Conservation (phyloP, 2,329 filamentous ascomycete genomes). For the Trichoderma atrobrunneum region DNA sequence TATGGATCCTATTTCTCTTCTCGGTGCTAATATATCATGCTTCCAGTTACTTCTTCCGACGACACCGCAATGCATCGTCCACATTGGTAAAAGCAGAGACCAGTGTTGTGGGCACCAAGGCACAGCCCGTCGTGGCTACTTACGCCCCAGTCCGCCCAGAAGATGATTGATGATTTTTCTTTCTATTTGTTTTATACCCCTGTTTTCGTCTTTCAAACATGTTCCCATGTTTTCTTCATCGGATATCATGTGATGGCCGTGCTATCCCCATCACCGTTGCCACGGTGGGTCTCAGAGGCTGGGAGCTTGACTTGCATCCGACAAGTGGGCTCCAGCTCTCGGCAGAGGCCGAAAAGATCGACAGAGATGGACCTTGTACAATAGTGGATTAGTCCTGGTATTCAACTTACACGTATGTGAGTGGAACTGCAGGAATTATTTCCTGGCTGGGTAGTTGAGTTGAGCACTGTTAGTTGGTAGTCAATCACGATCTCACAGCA, state of each 20-base stretch:
- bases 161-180: not conserved
- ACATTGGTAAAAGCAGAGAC: not conserved
- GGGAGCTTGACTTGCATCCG: not conserved
- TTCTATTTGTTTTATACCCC: not conserved
- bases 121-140: not conserved
- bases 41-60: not conserved
- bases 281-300: not conserved
- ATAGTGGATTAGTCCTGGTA: not conserved
- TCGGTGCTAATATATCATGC: not conserved
- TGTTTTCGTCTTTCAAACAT: not conserved
- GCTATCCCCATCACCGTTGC: not conserved
- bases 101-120: not conserved
- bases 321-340: not conserved
- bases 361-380: not conserved
- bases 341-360: not conserved
- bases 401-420: not conserved
- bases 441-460: not conserved
- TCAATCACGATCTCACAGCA: not conserved
- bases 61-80: not conserved
- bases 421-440: not conserved
- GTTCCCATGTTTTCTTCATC: not conserved
- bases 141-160: slow-evolving; percentile 3
- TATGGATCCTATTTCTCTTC: not conserved
- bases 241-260: not conserved
- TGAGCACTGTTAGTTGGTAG: not conserved